Conservation (phyloP, 768 basidiomycete genomes). For the Phlegmacium glaucopus region DNA sequence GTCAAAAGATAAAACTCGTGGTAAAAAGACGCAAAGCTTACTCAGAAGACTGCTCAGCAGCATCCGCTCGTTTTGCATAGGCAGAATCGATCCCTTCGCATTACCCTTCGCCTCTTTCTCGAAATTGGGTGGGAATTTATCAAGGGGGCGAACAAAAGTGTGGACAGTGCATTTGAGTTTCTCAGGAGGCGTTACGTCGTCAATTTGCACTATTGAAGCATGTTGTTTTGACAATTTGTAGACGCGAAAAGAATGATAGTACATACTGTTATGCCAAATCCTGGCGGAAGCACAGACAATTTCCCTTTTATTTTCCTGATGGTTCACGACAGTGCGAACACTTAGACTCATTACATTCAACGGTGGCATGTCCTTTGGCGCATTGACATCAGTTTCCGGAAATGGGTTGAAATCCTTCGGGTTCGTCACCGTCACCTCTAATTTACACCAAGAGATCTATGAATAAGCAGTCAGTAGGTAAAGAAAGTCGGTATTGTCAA, state of each 20-base stretch:
- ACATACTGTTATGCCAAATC: slow-evolving; percentile 69
- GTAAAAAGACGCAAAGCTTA: slow-evolving; percentile 23
- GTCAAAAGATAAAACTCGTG: slow-evolving; percentile 1
- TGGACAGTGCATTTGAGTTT: slow-evolving; percentile 76
- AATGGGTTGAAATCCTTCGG: slow-evolving; percentile 90
- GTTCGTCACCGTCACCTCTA: slow-evolving; percentile 79
- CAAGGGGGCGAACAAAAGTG: slow-evolving; percentile 88
- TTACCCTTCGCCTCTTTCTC: slow-evolving; percentile 64
- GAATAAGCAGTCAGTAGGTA: neutral
- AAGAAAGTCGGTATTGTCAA: neutral
- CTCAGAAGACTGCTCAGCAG: slow-evolving; percentile 81
- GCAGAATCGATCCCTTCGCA: slow-evolving; percentile 64
- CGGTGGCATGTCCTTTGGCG: slow-evolving; percentile 81
- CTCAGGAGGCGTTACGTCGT: slow-evolving; percentile 90
- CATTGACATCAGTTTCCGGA: slow-evolving; percentile 61
- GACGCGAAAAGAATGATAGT: neutral
- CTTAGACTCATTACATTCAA: slow-evolving; percentile 89
- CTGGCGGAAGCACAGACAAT: slow-evolving; percentile 82
- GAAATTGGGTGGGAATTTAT: slow-evolving; percentile 81
- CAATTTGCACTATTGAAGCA: slow-evolving; percentile 66
- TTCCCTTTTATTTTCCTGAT: slow-evolving; percentile 91
- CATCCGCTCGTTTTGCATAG: slow-evolving; percentile 80
- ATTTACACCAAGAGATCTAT: slow-evolving; percentile 95
- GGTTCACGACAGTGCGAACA: slow-evolving; percentile 88
- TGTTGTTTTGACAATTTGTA: neutral